A percentile compares a stretch with the other conserved stretches of the same genome.
Conservation (phyloP, 2,329 filamentous ascomycete genomes). For the Talaromyces sp. region DNA sequence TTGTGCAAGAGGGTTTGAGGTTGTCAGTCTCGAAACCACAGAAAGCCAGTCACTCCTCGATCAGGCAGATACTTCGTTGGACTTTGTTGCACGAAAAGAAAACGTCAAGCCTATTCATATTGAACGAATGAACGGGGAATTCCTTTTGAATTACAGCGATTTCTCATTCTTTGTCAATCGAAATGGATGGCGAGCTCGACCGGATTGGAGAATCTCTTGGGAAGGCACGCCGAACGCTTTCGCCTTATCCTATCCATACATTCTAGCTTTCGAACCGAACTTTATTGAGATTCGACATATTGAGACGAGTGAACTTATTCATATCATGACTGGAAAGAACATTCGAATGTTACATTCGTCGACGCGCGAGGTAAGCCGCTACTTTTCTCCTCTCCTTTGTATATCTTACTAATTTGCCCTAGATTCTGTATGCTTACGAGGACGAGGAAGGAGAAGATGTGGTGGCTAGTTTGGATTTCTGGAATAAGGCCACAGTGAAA, state of each 20-base stretch:
- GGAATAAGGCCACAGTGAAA: conserved; percentile 52
- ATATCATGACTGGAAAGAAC: conserved; percentile 94
- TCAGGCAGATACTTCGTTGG: conserved; percentile 94
- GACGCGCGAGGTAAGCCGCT: conserved; percentile 77
- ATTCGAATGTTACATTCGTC: conserved; percentile 97
- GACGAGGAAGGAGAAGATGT: conserved; percentile 92
- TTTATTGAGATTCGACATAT: conserved; percentile 97
- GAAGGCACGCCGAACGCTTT: conserved; percentile 90
- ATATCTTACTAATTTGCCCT: not conserved
- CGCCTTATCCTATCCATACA: conserved; percentile 93
- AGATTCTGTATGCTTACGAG: conserved; percentile 98
- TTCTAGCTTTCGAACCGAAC: conserved; percentile 92
- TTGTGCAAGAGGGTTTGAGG: conserved; percentile 92
- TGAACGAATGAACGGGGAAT: conserved; percentile 93
- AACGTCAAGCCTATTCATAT: conserved; percentile 95
- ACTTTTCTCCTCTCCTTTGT: not conserved
- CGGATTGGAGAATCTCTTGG: conserved; percentile 97
- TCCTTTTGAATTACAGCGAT: conserved; percentile 95
- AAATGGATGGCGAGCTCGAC: conserved; percentile 92
- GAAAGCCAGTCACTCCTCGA: conserved; percentile 96
- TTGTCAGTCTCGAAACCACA: conserved; percentile 93
- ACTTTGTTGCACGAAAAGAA: conserved; percentile 93
- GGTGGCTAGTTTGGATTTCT: conserved; percentile 94
- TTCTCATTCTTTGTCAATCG: conserved; percentile 99
- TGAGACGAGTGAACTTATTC: conserved; percentile 83